These are phyloP conservation scores for Clavispora santaluciae DNA, from an alignment of 805 yeast species.

Conservation along the genomic window DNA sequence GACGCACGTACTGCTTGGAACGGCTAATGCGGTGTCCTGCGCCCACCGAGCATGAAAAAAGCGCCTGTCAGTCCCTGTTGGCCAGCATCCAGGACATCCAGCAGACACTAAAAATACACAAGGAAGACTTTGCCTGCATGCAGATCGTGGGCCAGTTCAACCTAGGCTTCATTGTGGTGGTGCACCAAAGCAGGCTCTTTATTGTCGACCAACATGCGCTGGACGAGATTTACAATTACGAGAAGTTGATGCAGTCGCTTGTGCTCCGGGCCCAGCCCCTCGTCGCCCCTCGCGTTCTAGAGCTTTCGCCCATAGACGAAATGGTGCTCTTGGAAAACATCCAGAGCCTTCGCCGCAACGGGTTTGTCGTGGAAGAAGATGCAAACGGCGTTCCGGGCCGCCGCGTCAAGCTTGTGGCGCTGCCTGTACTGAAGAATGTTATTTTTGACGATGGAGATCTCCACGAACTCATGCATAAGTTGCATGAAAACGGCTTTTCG, in stretches of 20 bases:
- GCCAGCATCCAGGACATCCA: slow-evolving; percentile 8
- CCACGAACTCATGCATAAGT: slow-evolving; percentile 66
- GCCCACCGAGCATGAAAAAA: neutral
- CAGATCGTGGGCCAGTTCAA: slow-evolving; percentile 88
- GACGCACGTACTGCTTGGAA: neutral
- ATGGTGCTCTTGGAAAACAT: slow-evolving; percentile 59
- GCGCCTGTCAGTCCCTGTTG: neutral
- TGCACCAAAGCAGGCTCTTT: slow-evolving; percentile 57
- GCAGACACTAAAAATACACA: slow-evolving; percentile 40
- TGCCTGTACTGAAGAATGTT: slow-evolving; percentile 71
- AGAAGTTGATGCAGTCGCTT: slow-evolving; percentile 52
- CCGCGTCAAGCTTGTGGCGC: slow-evolving; percentile 49
- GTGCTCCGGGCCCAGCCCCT: slow-evolving; percentile 57
- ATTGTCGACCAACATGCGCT: slow-evolving; percentile 97
- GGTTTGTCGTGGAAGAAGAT: slow-evolving; percentile 53
- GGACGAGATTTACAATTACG: slow-evolving; percentile 93
- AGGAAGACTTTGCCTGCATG: slow-evolving; percentile 73
- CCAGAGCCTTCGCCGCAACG: slow-evolving; percentile 62
- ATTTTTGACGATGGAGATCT: slow-evolving; percentile 67
- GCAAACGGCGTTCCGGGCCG: slow-evolving; percentile 52
- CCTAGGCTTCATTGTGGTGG: slow-evolving; percentile 83
- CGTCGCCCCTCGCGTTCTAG: slow-evolving; percentile 54
- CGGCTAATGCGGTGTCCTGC: neutral
- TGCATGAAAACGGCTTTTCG: slow-evolving; percentile 27
- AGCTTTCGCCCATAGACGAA: slow-evolving; percentile 76